phyloP scores from a whole-genome alignment of 2,329 filamentous ascomycete species.

The Diaporthe citri region DNA sequence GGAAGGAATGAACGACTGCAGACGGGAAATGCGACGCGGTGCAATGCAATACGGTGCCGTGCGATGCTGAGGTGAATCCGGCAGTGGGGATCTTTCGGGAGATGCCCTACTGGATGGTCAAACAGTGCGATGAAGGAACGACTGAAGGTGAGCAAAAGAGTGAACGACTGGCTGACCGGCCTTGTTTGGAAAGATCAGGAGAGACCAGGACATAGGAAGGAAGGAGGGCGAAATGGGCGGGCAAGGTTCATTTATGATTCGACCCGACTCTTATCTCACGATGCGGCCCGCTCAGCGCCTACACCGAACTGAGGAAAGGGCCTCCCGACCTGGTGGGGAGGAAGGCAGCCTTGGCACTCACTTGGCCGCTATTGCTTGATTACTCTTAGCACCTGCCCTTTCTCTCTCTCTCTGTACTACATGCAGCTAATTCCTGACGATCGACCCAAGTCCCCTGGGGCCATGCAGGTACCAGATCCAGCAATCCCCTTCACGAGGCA shows the following conservation, averaged over 20 bases:
- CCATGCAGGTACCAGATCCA: conserved; percentile 4
- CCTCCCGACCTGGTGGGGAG: conserved; percentile 27
- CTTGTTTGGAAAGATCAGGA: neutral
- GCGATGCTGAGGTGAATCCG: neutral
- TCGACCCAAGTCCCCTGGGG: neutral
- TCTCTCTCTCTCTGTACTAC: neutral
- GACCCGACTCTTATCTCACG: conserved; percentile 29
- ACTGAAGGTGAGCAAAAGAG: conserved; percentile 28
- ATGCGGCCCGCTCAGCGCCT: conserved; percentile 22
- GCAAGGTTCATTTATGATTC: conserved; percentile 10
- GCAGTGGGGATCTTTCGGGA: conserved; percentile 1
- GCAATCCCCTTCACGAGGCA: neutral
- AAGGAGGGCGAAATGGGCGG: neutral
- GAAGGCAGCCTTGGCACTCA: conserved; percentile 7
- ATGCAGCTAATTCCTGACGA: conserved; percentile 6
- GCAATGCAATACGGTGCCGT: neutral
- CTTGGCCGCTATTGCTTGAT: conserved; percentile 10
- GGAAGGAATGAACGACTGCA: neutral
- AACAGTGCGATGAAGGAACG: conserved; percentile 30
- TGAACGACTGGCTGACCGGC: conserved; percentile 13
- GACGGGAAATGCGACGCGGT: conserved; percentile 1
- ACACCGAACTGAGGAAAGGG: conserved; percentile 15
- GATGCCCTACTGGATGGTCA: neutral
- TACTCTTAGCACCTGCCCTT: neutral
- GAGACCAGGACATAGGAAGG: neutral